These are phyloP conservation scores for Aplosporella prunicola DNA, from an alignment of 2,329 filamentous ascomycete genomes.

Conservation along the genomic window DNA sequence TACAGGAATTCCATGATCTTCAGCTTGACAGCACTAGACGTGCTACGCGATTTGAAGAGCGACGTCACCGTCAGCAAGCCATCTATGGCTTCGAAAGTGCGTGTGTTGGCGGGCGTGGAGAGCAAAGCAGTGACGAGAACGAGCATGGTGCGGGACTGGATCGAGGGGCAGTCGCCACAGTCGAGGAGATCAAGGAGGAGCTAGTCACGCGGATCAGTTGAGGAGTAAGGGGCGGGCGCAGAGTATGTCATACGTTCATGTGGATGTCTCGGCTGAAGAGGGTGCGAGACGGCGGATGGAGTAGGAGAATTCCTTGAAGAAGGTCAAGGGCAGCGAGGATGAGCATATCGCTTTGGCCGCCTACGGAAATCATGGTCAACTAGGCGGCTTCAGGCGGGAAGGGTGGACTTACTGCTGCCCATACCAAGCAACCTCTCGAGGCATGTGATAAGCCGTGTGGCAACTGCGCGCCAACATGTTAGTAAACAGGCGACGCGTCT, in stretches of 20 bases:
- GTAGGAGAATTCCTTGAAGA: conserved; percentile 75
- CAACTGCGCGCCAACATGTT: conserved; percentile 46
- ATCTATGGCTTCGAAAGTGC: conserved; percentile 85
- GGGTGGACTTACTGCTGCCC: conserved; percentile 42
- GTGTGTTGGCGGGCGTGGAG: conserved; percentile 76
- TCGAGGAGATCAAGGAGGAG: conserved; percentile 91
- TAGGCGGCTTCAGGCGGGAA: conserved; percentile 13
- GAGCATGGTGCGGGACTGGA: conserved; percentile 82
- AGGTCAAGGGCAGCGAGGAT: conserved; percentile 83
- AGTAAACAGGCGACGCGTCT: background rate
- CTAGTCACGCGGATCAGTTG: conserved; percentile 19
- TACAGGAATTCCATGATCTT: conserved; percentile 97
- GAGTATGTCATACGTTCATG: conserved; percentile 63
- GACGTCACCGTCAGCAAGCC: conserved; percentile 86
- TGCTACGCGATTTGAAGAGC: conserved; percentile 81
- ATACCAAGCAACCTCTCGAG: conserved; percentile 80
- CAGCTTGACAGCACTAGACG: conserved; percentile 80
- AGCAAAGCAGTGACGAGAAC: conserved; percentile 84
- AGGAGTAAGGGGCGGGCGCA: background rate
- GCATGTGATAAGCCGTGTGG: conserved; percentile 73
- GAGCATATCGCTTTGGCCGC: conserved; percentile 76
- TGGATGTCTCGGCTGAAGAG: conserved; percentile 83
- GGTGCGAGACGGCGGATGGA: conserved; percentile 81
- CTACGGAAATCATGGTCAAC: conserved; percentile 22
- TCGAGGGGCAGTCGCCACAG: conserved; percentile 76